Evolutionary conservation across 2,329 filamentous ascomycete genomes (phyloP), one percentile per base, ranked within the genome.

Genomic region (Pyrenophora seminiperda): DNA sequence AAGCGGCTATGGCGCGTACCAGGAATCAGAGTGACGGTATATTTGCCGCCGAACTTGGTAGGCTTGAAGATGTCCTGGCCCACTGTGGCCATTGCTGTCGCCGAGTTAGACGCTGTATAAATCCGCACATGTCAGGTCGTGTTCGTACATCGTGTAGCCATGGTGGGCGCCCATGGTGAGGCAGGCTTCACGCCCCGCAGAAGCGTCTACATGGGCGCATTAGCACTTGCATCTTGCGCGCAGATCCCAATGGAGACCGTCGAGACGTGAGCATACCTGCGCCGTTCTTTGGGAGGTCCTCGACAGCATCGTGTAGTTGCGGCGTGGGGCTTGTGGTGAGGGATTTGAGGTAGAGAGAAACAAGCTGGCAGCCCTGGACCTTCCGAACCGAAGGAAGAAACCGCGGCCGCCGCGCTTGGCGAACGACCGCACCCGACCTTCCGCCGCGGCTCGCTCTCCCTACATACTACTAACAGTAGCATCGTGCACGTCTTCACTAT

Each of bases 21-120:
- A 76, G 94, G 94, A 75, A 99, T 97, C 72, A 99, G 83, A 61
- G 93, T 97, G 68, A 97, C 93, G 30, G 94, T 99, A 84, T 97
- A 99, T 82, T 97, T 99, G 81, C 93, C 91, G 76, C 94, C 94
- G 77, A 92, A 97, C 84, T 97, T 94, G 81, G 93, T 91, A 67
- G 92, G 92, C 85, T 97, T 96, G 85, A 97, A 97, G 79, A 97
- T 93, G 78, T 97, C 94, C 75, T 89, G 89, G 78, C 91, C 86
- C 67, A 96, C 82, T 60, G 90, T 96, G 42, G 76, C 76, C 63
- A 73, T 65, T 48, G 63, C 70, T 73, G 48, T 45, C 29, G 37
- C 24, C 15, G 13, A 37, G 59, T 68, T 50, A 67, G 61, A 30
- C 31, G 38, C 24, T 47, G 34, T 46, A 45, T 44, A 19, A 9